A percentile compares a stretch with the other conserved stretches of the same genome.
phyloP scores from a whole-genome alignment of 106 monocot genomes.

The Iris macrosiphon region DNA sequence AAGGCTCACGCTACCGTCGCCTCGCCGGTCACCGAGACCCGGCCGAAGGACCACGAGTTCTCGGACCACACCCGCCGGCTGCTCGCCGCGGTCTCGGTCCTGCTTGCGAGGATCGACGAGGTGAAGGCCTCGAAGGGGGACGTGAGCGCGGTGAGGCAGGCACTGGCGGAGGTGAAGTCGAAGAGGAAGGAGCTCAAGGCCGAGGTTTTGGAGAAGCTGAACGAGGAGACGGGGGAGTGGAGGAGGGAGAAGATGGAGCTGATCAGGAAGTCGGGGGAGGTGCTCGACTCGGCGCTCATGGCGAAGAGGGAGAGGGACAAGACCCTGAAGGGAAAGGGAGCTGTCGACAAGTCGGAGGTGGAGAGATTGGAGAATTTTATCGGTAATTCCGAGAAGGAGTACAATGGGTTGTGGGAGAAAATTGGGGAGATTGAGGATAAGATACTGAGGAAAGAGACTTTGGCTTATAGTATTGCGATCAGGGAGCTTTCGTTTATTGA shows the following conservation, averaged over 20 bases:
- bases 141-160: constrained; percentile 24
- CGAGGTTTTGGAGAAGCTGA: constrained; percentile 40
- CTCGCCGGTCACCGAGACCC: not conserved
- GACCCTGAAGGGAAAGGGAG: constrained; percentile 10
- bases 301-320: constrained; percentile 14
- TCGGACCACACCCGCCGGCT: constrained; percentile 38
- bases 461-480: constrained; percentile 53
- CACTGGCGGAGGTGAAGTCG: constrained; percentile 46
- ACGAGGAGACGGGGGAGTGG: constrained; percentile 46
- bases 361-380: constrained; percentile 37
- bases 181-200: constrained; percentile 46
- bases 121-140: constrained; percentile 33
- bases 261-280: constrained; percentile 28
- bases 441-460: constrained; percentile 48
- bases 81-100: constrained; percentile 34
- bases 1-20: constrained; percentile 3
- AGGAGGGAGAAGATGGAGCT: constrained; percentile 45
- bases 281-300: constrained; percentile 18
- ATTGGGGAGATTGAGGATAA: constrained; percentile 59
- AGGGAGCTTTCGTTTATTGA: constrained; percentile 73
- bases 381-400: constrained; percentile 34
- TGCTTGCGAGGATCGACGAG: constrained; percentile 44
- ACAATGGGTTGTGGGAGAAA: constrained; percentile 57
- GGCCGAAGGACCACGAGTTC: constrained; percentile 48
- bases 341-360: constrained; percentile 27